Conservation (phyloP, 352 stramenopile genomes). For the Globisporangium perplexum region DNA sequence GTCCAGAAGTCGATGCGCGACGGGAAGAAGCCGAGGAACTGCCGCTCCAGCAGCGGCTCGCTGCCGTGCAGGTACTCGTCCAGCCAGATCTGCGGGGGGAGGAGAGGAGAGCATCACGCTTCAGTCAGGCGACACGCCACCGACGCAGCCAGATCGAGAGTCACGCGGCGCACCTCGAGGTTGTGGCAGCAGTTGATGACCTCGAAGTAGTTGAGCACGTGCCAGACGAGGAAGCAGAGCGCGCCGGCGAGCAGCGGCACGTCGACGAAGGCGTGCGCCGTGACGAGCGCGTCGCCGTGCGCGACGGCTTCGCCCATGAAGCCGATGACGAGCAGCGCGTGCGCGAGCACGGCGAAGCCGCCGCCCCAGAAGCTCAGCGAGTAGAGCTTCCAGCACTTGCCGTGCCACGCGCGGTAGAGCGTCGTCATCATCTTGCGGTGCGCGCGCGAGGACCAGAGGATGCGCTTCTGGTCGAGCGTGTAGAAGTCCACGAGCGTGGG, state of each 20-base stretch:
- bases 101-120: conserved; percentile 2
- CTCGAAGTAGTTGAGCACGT: conserved; percentile 76
- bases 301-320: conserved; percentile 50
- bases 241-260: conserved; percentile 52
- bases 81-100: conserved; percentile 65
- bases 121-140: too few species aligned
- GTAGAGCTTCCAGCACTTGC: conserved; percentile 55
- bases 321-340: conserved; percentile 54
- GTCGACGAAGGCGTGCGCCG: conserved; percentile 45
- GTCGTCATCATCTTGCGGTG: conserved; percentile 89
- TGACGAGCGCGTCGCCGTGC: conserved; percentile 24
- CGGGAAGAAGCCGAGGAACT: conserved; percentile 73
- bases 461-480: conserved; percentile 78
- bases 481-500: conserved; percentile 85
- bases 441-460: conserved; percentile 81
- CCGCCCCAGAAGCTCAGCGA: conserved; percentile 76
- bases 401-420: conserved; percentile 70
- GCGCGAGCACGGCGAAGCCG: conserved; percentile 45
- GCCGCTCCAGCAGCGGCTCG: conserved; percentile 57
- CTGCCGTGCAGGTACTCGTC: conserved; percentile 80
- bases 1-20: conserved; percentile 84
- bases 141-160: too few species aligned
- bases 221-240: conserved; percentile 44
- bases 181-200: conserved; percentile 88
- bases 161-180: conserved; percentile 45